Evolutionary conservation across 2,329 filamentous ascomycete species (phyloP).

Genomic region (Colletotrichum somersetense): DNA sequence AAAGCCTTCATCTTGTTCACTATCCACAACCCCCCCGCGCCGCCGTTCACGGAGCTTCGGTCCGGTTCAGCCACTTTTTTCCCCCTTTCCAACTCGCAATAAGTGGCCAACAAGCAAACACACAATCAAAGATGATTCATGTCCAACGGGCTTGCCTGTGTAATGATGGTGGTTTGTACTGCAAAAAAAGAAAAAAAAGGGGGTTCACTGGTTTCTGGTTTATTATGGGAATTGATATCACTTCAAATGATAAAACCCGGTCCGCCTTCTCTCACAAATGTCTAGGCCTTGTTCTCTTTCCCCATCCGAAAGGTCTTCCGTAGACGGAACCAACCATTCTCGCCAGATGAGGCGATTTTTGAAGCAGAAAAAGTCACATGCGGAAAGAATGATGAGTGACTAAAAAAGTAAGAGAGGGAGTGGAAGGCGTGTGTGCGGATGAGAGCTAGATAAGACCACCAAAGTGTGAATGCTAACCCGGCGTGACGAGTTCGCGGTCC

Average conservation of each 20-base stretch:
- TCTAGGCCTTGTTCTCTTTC: background rate
- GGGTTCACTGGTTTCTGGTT: slow-evolving; percentile 29
- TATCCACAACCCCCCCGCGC: slow-evolving; percentile 4
- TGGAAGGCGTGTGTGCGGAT: background rate
- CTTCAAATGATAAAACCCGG: slow-evolving; percentile 15
- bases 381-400: background rate
- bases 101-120: slow-evolving; percentile 39
- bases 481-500: slow-evolving; percentile 12
- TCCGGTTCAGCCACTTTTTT: slow-evolving; percentile 20
- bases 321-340: slow-evolving; percentile 5
- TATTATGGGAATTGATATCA: slow-evolving; percentile 42
- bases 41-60: slow-evolving; percentile 19
- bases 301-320: background rate
- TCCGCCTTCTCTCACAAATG: background rate
- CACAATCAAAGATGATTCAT: slow-evolving; percentile 42
- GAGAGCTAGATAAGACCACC: background rate
- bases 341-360: slow-evolving; percentile 34
- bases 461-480: background rate
- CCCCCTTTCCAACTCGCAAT: slow-evolving; percentile 30
- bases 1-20: slow-evolving; percentile 20
- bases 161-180: slow-evolving; percentile 20
- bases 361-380: slow-evolving; percentile 11
- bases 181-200: slow-evolving; percentile 10
- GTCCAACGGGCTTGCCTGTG: slow-evolving; percentile 30
- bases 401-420: too few species aligned